These are phyloP conservation scores for Aspergillus candidus DNA, from an alignment of 2,329 filamentous ascomycete genomes.

Conservation along the genomic window DNA sequence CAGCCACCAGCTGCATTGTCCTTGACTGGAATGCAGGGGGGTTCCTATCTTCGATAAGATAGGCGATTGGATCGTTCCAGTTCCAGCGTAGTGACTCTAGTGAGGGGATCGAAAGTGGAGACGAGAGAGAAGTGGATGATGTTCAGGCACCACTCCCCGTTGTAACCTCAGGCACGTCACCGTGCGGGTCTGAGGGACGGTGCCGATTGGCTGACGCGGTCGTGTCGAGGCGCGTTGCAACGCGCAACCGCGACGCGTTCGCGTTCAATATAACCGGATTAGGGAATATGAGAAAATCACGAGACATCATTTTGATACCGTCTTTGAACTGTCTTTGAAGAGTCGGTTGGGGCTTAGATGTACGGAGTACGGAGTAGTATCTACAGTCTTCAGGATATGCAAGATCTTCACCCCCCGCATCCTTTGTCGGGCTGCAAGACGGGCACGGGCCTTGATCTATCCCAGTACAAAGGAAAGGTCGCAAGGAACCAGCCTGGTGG, in stretches of 20 bases:
- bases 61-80: conserved; percentile 9
- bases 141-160: neutral
- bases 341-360: too few relatives aligned
- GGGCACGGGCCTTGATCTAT: too few relatives aligned
- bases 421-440: too few relatives aligned
- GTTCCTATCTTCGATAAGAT: conserved; percentile 11
- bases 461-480: neutral
- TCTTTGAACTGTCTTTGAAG: too few relatives aligned
- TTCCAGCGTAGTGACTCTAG: conserved; percentile 1
- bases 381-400: neutral
- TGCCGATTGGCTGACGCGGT: conserved; percentile 19
- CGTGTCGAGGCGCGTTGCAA: neutral
- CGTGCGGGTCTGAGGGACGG: conserved; percentile 9
- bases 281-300: neutral
- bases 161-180: neutral
- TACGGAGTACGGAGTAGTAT: too few relatives aligned
- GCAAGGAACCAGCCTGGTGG: neutral
- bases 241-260: conserved; percentile 10
- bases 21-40: conserved; percentile 1
- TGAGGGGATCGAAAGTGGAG: conserved; percentile 2
- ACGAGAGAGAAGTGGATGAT: neutral
- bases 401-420: neutral
- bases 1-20: conserved; percentile 6
- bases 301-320: neutral
- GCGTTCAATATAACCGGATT: conserved; percentile 11